Evolutionary conservation across 2,329 filamentous ascomycete species (phyloP), one percentile per base, ranked within the genome.

Genomic region (Pseudopithomyces chartarum): DNA sequence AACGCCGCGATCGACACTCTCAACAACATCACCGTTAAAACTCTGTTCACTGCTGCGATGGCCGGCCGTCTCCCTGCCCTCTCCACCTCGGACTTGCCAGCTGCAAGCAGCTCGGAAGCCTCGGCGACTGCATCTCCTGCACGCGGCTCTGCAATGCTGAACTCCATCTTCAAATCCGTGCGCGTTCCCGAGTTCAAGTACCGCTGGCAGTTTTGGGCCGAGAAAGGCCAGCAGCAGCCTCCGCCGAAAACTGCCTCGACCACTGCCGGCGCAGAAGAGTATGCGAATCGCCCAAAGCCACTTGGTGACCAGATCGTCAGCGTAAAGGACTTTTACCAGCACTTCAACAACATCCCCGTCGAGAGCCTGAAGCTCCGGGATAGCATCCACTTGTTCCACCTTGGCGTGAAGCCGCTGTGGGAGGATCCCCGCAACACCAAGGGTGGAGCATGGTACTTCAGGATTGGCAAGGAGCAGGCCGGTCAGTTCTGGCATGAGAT

Each of bases 391-490:
- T 88, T 93, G 74, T 91, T 90, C 79, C 91, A 91, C 85, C 82
- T 88, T 65, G 87, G 91, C 65, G 90, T 93, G 76, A 90, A 91
- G 80, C 91, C 89, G 19, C 85, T 92, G 42, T 90, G 92, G 83
- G 91, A 93, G 78, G 94, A 98, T 73, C 86, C 90, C 39, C 87
- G 95, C 68, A 97, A 97, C 77, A 82, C 89, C 57, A 84, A 87
- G 59, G 94, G 94, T 51, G 94, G 94, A 48, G 90, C 90, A 73
- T 97, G 92, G 92, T 96, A 92, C 20, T 96, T 98, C 78, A 88
- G 93, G 49, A 89, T 97, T 43, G 87, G 89, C 61, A 97, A 96
- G 81, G 83, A 82, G 59, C 83, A 85, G 36, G 83, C 82, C 2
- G 85, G 87, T 2, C 89, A 89, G 67, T 90, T 91, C 71, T 97